Percentiles rank a stretch among this genome's conserved stretches.
These are phyloP conservation scores for Anisodus tanguticus DNA, from an alignment of 257 asterid species.

Conservation along the genomic window DNA sequence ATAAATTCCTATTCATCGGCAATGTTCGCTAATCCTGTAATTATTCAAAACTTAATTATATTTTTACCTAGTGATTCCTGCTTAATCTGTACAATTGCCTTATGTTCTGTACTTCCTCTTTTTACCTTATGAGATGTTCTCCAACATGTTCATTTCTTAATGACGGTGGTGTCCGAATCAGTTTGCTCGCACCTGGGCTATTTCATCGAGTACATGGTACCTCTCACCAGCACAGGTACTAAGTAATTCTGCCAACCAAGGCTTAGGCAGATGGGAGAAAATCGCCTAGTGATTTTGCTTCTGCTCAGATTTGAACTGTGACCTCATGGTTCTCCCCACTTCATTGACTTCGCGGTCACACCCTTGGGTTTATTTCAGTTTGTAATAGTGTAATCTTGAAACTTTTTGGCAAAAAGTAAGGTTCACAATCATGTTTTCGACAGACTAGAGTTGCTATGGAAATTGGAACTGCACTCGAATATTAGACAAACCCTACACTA, in stretches of 20 bases:
- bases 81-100: neutral
- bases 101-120: neutral
- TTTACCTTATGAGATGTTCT: neutral
- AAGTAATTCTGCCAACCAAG: too few relatives aligned
- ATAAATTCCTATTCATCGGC: constrained; percentile 11
- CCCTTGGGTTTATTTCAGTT: neutral
- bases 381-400: neutral
- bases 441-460: neutral
- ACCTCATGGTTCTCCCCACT: too few relatives aligned
- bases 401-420: neutral
- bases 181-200: too few relatives aligned
- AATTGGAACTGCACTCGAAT: neutral
- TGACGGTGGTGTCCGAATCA: too few relatives aligned
- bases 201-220: too few relatives aligned
- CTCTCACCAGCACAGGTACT: too few relatives aligned
- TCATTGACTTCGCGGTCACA: too few relatives aligned
- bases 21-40: neutral
- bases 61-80: neutral
- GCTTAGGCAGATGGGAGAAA: too few relatives aligned
- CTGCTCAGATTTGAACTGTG: too few relatives aligned
- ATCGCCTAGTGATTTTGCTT: too few relatives aligned
- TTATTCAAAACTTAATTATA: neutral
- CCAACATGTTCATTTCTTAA: neutral
- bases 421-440: neutral
- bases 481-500: neutral